phyloP scores from a whole-genome alignment of 2,329 filamentous ascomycete species.

The Beauveria australis region DNA sequence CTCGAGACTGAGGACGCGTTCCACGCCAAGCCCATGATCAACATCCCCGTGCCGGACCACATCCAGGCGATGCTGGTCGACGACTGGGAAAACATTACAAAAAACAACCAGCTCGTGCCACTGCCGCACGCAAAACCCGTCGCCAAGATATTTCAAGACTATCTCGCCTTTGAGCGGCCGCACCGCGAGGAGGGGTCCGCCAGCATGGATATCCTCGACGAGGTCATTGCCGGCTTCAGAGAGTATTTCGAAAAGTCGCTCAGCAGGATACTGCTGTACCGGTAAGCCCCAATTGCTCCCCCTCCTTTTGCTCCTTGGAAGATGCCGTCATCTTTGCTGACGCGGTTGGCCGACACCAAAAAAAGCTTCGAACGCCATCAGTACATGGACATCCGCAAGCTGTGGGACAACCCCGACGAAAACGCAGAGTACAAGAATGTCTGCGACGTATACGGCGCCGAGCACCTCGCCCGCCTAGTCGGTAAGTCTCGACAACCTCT shows the following conservation, averaged over 20 bases:
- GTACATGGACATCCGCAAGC: conserved; percentile 68
- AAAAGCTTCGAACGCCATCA: conserved; percentile 80
- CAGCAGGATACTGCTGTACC: conserved; percentile 76
- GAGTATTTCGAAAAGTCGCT: conserved; percentile 93
- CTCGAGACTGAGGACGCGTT: conserved; percentile 89
- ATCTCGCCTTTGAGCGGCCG: conserved; percentile 60
- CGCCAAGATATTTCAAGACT: conserved; percentile 70
- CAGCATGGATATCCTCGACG: conserved; percentile 78
- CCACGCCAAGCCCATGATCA: conserved; percentile 73
- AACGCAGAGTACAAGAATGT: conserved; percentile 62
- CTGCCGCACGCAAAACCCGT: conserved; percentile 73
- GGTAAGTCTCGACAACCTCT: conserved; percentile 45
- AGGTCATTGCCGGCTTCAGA: conserved; percentile 75
- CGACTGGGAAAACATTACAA: conserved; percentile 98
- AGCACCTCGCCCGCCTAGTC: conserved; percentile 82
- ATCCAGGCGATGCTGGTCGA: conserved; percentile 91
- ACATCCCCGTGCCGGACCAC: conserved; percentile 77
- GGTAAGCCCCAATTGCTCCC: no score
- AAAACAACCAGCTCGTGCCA: conserved; percentile 82
- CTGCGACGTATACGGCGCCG: conserved; percentile 81
- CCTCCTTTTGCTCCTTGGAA: background rate
- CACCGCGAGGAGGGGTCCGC: conserved; percentile 58
- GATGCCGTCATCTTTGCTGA: conserved; percentile 12
- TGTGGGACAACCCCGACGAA: conserved; percentile 55
- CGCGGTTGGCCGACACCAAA: background rate